Percentiles rank a stretch among this genome's conserved stretches.
These are phyloP conservation scores for Fusarium anthophilum DNA, from an alignment of 2,329 filamentous ascomycete species.

Conservation along the genomic window DNA sequence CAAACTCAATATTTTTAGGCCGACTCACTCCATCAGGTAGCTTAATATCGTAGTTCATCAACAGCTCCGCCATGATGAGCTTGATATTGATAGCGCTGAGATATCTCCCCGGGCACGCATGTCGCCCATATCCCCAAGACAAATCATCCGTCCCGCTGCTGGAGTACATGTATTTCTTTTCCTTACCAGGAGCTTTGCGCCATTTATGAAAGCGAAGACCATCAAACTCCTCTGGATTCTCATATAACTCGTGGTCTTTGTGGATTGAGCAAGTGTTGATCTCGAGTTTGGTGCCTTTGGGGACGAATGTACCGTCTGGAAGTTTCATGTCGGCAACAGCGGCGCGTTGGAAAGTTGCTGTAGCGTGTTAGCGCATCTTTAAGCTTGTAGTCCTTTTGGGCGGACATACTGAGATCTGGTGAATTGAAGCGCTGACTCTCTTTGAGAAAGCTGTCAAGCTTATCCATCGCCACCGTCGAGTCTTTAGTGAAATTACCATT, in stretches of 20 bases:
- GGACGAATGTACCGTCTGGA: slow-evolving; percentile 23
- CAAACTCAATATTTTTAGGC: slow-evolving; percentile 12
- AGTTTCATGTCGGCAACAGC: slow-evolving; percentile 11
- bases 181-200: slow-evolving; percentile 4
- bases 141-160: slow-evolving; percentile 18
- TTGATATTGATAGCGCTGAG: slow-evolving; percentile 31
- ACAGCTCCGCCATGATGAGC: slow-evolving; percentile 25
- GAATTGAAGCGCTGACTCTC: slow-evolving; percentile 37
- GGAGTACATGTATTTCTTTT: slow-evolving; percentile 24
- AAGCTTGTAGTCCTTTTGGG: accelerated
- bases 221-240: slow-evolving; percentile 15
- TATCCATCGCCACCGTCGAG: background rate
- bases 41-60: slow-evolving; percentile 31
- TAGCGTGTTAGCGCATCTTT: accelerated
- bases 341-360: background rate
- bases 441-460: slow-evolving; percentile 38
- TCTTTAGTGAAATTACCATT: background rate
- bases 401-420: slow-evolving; percentile 24
- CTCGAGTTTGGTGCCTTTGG: slow-evolving; percentile 30
- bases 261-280: slow-evolving; percentile 33
- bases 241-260: slow-evolving; percentile 2
- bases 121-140: slow-evolving; percentile 20
- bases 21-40: background rate
- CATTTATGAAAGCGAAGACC: slow-evolving; percentile 30
- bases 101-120: slow-evolving; percentile 32